phyloP scores from a whole-genome alignment of 2,329 filamentous ascomycete genomes.

The Neonectria sp. region DNA sequence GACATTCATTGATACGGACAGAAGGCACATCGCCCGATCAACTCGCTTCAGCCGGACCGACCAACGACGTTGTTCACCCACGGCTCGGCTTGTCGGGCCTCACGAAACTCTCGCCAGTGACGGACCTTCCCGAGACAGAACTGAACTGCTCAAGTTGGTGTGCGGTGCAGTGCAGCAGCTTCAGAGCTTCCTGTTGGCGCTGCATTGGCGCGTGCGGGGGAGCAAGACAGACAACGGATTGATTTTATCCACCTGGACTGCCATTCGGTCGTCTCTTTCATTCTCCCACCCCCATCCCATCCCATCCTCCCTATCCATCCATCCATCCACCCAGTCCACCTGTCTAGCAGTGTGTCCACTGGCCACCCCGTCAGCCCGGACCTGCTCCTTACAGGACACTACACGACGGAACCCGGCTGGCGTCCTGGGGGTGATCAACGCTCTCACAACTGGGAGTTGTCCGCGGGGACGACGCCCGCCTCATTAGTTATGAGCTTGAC shows the following conservation, averaged over 20 bases:
- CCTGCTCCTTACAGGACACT: slow-evolving; percentile 7
- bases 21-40: background rate
- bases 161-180: slow-evolving; percentile 10
- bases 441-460: slow-evolving; percentile 10
- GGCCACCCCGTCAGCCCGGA: slow-evolving; percentile 27
- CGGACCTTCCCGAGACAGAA: slow-evolving; percentile 12
- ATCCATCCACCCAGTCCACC: slow-evolving; percentile 11
- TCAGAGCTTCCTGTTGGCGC: slow-evolving; percentile 21
- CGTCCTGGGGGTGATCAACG: slow-evolving; percentile 16
- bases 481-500: slow-evolving; percentile 64
- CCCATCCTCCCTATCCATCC: slow-evolving; percentile 6
- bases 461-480: slow-evolving; percentile 12
- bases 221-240: slow-evolving; percentile 17
- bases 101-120: slow-evolving; percentile 8
- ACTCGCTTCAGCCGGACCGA: slow-evolving; percentile 10
- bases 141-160: slow-evolving; percentile 19
- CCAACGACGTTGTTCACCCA: background rate
- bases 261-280: slow-evolving; percentile 22
- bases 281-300: slow-evolving; percentile 25
- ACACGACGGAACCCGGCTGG: slow-evolving; percentile 8
- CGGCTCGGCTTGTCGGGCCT: slow-evolving; percentile 21
- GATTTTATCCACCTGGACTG: slow-evolving; percentile 29
- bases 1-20: slow-evolving; percentile 14
- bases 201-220: slow-evolving; percentile 30
- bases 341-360: slow-evolving; percentile 24